These are phyloP conservation scores for Irpex sp. DNA, from an alignment of 1,284 basidiomycete species.

Conservation along the genomic window DNA sequence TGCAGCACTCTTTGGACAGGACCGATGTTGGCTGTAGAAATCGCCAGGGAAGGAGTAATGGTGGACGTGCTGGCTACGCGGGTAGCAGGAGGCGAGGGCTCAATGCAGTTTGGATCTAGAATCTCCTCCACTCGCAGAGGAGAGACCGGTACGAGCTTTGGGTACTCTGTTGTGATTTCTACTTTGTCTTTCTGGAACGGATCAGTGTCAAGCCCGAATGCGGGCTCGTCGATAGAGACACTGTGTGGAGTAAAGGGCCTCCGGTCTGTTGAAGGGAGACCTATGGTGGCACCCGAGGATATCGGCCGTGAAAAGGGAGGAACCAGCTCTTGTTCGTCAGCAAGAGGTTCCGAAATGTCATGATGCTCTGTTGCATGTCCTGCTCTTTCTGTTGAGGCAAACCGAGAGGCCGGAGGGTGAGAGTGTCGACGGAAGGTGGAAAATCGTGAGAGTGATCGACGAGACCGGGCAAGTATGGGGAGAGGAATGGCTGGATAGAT, in stretches of 20 bases:
- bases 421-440: neutral
- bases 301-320: neutral
- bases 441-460: neutral
- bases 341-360: neutral
- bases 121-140: slow-evolving; percentile 12
- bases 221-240: slow-evolving; percentile 6
- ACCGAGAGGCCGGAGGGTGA: neutral
- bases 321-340: neutral
- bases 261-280: neutral
- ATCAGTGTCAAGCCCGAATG: slow-evolving; percentile 35
- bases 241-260: neutral
- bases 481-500: slow-evolving; percentile 1
- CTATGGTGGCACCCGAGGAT: neutral
- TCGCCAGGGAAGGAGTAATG: slow-evolving; percentile 10
- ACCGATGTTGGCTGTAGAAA: slow-evolving; percentile 14
- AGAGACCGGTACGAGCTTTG: slow-evolving; percentile 9
- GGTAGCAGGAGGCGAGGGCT: slow-evolving; percentile 11
- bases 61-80: slow-evolving; percentile 9
- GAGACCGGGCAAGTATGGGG: neutral
- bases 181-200: slow-evolving; percentile 23
- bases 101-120: slow-evolving; percentile 16
- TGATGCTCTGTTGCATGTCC: neutral
- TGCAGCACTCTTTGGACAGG: slow-evolving; percentile 29
- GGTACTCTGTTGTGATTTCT: slow-evolving; percentile 6
- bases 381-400: neutral